Percentiles rank a stretch among this genome's conserved stretches.
Evolutionary conservation across 2,329 filamentous ascomycete species (phyloP).

Genomic region (Chalaropsis thielavioides): DNA sequence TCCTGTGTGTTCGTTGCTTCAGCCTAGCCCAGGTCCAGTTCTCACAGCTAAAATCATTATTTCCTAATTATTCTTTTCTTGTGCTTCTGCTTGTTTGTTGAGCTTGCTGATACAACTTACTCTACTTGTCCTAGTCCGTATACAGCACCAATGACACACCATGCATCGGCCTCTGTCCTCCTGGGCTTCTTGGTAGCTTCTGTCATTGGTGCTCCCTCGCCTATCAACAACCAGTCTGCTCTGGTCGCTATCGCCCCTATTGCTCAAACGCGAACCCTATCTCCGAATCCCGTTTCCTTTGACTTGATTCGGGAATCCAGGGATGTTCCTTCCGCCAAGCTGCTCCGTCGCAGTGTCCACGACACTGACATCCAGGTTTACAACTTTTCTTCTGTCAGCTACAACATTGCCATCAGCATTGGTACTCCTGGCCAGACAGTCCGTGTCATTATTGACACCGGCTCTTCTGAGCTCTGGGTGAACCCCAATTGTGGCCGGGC

Average conservation of each 20-base stretch:
- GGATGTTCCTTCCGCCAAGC: slow-evolving; percentile 6
- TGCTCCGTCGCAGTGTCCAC: slow-evolving; percentile 7
- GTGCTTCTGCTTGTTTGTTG: background rate
- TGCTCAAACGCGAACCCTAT: background rate
- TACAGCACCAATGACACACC: slow-evolving; percentile 1
- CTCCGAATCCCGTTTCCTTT: slow-evolving; percentile 10
- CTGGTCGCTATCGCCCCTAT: slow-evolving; percentile 1
- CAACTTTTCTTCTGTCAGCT: slow-evolving; percentile 23
- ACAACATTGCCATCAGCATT: slow-evolving; percentile 28
- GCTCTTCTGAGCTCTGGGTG: slow-evolving; percentile 31
- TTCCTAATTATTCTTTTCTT: background rate
- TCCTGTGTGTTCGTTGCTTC: background rate
- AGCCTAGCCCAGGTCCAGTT: background rate
- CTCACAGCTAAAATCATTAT: background rate
- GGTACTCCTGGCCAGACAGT: slow-evolving; percentile 28
- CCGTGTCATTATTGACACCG: slow-evolving; percentile 30
- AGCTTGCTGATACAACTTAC: background rate
- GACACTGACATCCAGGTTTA: slow-evolving; percentile 18
- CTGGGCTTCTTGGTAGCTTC: slow-evolving; percentile 8
- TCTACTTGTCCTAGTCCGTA: background rate
- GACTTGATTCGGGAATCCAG: slow-evolving; percentile 7
- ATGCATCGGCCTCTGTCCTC: slow-evolving; percentile 6
- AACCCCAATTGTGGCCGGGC: slow-evolving; percentile 26
- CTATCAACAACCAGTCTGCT: background rate
- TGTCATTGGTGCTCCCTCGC: slow-evolving; percentile 2